These are phyloP conservation scores for Apophysomyces elegans DNA, from an alignment of 371 early-diverging fungal genomes.

Conservation along the genomic window DNA sequence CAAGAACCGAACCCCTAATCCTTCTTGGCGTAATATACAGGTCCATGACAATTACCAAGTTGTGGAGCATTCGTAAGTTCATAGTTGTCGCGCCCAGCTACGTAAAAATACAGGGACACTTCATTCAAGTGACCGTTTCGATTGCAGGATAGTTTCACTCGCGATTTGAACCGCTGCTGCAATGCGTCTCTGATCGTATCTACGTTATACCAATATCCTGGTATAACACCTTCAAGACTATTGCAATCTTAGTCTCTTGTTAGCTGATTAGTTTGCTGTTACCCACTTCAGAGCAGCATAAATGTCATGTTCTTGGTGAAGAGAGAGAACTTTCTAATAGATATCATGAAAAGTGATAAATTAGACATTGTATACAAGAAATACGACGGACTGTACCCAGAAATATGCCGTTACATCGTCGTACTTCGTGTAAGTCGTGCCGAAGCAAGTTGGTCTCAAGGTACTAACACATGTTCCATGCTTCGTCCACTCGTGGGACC, in stretches of 20 bases:
- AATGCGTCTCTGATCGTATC: constrained; percentile 39
- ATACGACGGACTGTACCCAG: constrained; percentile 26
- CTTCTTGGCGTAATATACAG: constrained; percentile 47
- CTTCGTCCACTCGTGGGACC: constrained; percentile 64
- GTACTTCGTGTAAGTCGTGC: constrained; percentile 27
- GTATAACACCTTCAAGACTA: constrained; percentile 47
- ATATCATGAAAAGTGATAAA: background rate
- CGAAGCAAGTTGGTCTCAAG: constrained; percentile 50
- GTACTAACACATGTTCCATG: constrained; percentile 64
- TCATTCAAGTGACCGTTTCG: constrained; percentile 31
- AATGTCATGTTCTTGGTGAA: background rate
- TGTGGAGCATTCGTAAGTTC: constrained; percentile 34
- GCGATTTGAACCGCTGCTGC: constrained; percentile 28
- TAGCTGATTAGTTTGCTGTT: background rate
- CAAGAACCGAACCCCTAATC: constrained; percentile 7
- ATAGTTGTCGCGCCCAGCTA: constrained; percentile 41
- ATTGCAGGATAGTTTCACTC: constrained; percentile 41
- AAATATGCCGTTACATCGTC: constrained; percentile 56
- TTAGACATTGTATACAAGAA: background rate
- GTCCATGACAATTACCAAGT: constrained; percentile 37
- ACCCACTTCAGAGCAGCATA: background rate
- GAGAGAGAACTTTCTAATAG: background rate
- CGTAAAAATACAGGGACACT: constrained; percentile 47
- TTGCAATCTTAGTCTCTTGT: background rate
- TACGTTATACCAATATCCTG: constrained; percentile 41